These are phyloP conservation scores for Tremella mesenterica DNA, from an alignment of 768 basidiomycete genomes.

Conservation along the genomic window DNA sequence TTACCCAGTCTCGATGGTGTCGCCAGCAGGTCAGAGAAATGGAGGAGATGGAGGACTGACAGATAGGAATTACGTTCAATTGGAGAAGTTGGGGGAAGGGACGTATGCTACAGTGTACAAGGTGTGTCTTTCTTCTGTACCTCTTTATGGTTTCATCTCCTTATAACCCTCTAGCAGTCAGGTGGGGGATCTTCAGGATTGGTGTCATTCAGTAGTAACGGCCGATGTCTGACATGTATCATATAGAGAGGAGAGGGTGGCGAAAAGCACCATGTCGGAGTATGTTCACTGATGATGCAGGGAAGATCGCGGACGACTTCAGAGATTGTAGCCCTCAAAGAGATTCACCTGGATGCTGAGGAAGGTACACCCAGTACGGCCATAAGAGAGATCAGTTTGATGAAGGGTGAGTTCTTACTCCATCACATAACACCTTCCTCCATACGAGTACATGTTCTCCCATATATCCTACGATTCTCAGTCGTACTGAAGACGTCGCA, in stretches of 20 bases:
- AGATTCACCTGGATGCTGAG: conserved; percentile 98
- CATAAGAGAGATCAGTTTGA: conserved; percentile 95
- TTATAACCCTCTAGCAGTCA: no score
- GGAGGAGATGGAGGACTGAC: conserved; percentile 2
- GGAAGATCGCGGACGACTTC: conserved; percentile 96
- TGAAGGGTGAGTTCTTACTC: conserved; percentile 56
- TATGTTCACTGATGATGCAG: conserved; percentile 17
- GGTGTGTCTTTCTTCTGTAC: conserved; percentile 48
- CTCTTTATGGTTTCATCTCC: not conserved
- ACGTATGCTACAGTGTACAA: conserved; percentile 98
- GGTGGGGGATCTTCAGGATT: no score
- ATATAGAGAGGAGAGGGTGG: no score
- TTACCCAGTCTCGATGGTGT: no score
- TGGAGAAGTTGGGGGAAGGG: conserved; percentile 85
- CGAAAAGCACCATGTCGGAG: no score
- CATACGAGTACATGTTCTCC: no score
- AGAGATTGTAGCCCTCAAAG: conserved; percentile 95
- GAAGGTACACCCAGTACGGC: conserved; percentile 98
- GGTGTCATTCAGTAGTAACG: no score
- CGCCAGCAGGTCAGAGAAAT: no score
- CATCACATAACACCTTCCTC: no score
- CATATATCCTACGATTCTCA: no score
- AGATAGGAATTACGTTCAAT: conserved; percentile 50
- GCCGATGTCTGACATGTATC: no score
- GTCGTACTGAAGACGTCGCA: no score